phyloP scores from a whole-genome alignment of 106 monocot species.

The Allium fistulosum region DNA sequence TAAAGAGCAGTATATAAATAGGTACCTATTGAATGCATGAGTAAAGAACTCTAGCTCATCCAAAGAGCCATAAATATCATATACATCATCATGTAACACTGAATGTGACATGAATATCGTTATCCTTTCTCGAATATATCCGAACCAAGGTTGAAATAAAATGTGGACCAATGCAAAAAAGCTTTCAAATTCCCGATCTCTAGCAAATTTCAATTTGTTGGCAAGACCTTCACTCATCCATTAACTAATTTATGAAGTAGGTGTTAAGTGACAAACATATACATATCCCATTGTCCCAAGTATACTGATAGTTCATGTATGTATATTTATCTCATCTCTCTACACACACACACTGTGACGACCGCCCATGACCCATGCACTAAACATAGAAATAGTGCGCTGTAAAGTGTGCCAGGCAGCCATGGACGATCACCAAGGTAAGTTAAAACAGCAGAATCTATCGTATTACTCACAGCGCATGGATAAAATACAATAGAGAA shows the following conservation, averaged over 20 bases:
- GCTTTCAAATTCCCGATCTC: slow-evolving; percentile 18
- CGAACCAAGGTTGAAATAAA: slow-evolving; percentile 18
- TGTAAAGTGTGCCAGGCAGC: too few species aligned
- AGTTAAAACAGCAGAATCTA: too few species aligned
- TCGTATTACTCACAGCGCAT: too few species aligned
- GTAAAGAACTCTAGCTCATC: slow-evolving; percentile 46
- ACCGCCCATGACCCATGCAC: too few species aligned
- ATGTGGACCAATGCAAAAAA: slow-evolving; percentile 5
- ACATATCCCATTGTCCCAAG: too few species aligned
- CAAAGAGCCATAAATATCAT: slow-evolving; percentile 37
- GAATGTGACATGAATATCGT: slow-evolving; percentile 17
- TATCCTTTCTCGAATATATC: slow-evolving; percentile 17
- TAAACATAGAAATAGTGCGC: too few species aligned
- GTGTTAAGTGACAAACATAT: background rate
- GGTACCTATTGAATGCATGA: slow-evolving; percentile 22
- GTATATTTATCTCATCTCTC: too few species aligned
- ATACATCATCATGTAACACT: slow-evolving; percentile 28
- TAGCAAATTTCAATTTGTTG: slow-evolving; percentile 31
- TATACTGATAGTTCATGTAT: too few species aligned
- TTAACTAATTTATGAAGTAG: background rate
- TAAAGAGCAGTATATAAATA: background rate
- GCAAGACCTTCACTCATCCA: slow-evolving; percentile 7
- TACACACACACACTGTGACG: too few species aligned
- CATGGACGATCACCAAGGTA: too few species aligned
- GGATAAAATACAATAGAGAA: too few species aligned